Percentiles rank a stretch among this genome's conserved stretches.
phyloP scores from a whole-genome alignment of 1,284 basidiomycete genomes.

The Leccinum griseonigrum region DNA sequence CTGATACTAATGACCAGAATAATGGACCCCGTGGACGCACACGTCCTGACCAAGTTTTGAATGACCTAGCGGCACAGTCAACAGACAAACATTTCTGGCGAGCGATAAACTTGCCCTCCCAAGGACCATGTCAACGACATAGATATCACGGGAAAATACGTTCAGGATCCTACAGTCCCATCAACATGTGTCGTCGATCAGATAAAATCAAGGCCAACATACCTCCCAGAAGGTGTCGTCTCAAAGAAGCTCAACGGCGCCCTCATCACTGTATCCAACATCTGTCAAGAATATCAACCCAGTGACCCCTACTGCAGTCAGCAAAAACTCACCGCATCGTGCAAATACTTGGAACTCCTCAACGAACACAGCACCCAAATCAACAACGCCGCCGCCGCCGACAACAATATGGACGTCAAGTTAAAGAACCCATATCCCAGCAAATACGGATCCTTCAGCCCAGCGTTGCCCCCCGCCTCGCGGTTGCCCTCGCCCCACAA shows the following conservation, averaged over 20 bases:
- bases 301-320: background rate
- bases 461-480: conserved; percentile 54
- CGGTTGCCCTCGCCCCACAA: conserved; percentile 82
- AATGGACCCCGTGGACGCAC: conserved; percentile 67
- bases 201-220: conserved; percentile 13
- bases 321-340: conserved; percentile 60
- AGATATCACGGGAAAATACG: conserved; percentile 90
- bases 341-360: conserved; percentile 70
- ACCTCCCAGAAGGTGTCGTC: conserved; percentile 77
- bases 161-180: conserved; percentile 63
- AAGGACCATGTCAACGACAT: conserved; percentile 86
- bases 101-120: conserved; percentile 46
- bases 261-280: conserved; percentile 75
- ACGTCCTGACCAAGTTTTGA: conserved; percentile 63
- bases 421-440: conserved; percentile 63
- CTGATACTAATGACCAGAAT: conserved; percentile 75
- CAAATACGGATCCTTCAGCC: conserved; percentile 53
- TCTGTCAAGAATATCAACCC: conserved; percentile 39
- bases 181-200: background rate
- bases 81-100: background rate
- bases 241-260: conserved; percentile 90
- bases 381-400: conserved; percentile 55
- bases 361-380: conserved; percentile 83
- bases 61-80: conserved; percentile 48
- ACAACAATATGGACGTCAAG: conserved; percentile 49